Base-by-base conservation (phyloP, 2,329 filamentous ascomycete species). In the Graphilbum sp. region DNA sequence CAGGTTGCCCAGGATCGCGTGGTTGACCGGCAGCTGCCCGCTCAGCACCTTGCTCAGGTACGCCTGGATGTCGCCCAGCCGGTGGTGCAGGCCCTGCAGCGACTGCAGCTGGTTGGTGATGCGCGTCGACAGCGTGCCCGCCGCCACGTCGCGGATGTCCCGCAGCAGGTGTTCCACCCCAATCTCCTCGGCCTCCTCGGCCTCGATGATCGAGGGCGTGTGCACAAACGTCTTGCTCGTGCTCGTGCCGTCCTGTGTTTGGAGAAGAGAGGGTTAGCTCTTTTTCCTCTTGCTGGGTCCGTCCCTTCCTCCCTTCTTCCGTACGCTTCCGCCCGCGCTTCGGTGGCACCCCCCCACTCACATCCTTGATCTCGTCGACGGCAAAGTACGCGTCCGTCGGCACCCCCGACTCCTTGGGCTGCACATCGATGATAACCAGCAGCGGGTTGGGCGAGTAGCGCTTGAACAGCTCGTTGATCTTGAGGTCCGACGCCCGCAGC, bases 401-500 rank as follows among this genome's bases (percentile, higher is more conserved):
- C 38, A 98, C 90, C 44, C 90, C 90, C 17, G 93, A 83, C 62
- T 96, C 88, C 64, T 95, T 95, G 19, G 90, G 88, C 61, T 96
- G 88, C 45, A 98, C 90, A 56, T 98, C 90, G 50, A 98, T 87
- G 60, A 98, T 98, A 55, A 96, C 88, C 38, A 98, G 72, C 49
- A 98, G 67, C 36, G 90, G 90, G 55, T 96, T 93, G 17, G 90
- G 85, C 38, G 87, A 95, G 66, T 98, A 98, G 66, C 87, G 76
- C 70, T 98, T 98, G 75, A 98, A 96, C 42, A 98, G 75, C 64
- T 98, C 90, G 63, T 98, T 98, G 78, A 98, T 94, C 65, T 96
- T 84, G 49, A 98, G 66, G 67, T 98, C 90, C 34, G 90, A 95
- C 40, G 87, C 88, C 55, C 90, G 78, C 53, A 98, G 70, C 69